Evolutionary conservation across 176 grass and related monocot genomes (phyloP), one percentile per base, ranked within the genome.

Genomic region (Dactylis glomerata): DNA sequence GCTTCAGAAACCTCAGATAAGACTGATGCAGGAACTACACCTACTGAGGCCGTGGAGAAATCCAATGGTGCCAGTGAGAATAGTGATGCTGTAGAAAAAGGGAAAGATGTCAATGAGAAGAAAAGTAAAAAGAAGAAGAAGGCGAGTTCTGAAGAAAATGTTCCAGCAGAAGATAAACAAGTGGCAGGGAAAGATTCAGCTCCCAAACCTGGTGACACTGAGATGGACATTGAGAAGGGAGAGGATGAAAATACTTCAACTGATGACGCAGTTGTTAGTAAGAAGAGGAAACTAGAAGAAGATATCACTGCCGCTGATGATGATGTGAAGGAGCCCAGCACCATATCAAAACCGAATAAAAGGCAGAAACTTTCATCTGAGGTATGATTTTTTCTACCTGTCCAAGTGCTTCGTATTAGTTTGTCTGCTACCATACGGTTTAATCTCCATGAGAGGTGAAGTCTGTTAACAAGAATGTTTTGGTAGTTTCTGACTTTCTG

Each of bases 341-440:
- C 47, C 13, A 8, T 55, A 55, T 46, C 45, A 32, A 90, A 89
- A 71, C 80, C 90, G 8, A 90, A 67, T 28, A 93, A 90, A 90
- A 92, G 87, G 58, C 91, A 92, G 55, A 92, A 92, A 24, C 28
- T 84, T 59, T 92, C 92, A 81, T 76, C 80, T 40, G 96, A 99
- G 68, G 93, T 99, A 92, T 70, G 74, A 4, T 45, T 22, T 22
- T 78, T 17, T 36, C 76, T 68, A 6, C 61, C 33, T 52, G 15
- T 50, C 19, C 22, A 51, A 14, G 57, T 38, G 0, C 14, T 58
- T 38, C 3, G n/a, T 41, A 3, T 78, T n/a, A n/a, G n/a, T n/a
- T n/a, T 81, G 19, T 58, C 4, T 6, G 26, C 47, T 59, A 14
- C 10, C 1, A 42, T 15, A 44, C 22, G 0, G 31, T 77, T 15